Evolutionary conservation across 1,284 basidiomycete species (phyloP).

Genomic region (Ustilago lituana): DNA sequence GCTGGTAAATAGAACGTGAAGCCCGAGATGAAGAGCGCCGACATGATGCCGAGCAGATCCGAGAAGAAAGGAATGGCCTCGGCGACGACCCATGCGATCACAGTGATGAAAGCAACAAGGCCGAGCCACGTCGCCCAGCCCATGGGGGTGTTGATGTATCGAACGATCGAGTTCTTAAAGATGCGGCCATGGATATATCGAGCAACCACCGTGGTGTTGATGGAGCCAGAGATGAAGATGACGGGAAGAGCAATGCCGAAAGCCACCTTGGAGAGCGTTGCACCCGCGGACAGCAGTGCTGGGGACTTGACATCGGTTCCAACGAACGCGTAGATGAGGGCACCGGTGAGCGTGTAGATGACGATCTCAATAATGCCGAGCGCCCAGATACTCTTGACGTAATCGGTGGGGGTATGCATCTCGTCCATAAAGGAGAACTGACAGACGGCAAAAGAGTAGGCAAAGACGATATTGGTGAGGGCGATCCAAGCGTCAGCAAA

Average conservation of each 20-base stretch:
- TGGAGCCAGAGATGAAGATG: conserved; percentile 61
- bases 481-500: conserved; percentile 51
- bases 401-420: conserved; percentile 58
- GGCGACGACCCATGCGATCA: conserved; percentile 54
- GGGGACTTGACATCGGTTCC: conserved; percentile 52
- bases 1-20: conserved; percentile 57
- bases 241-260: conserved; percentile 59
- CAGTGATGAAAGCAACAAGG: conserved; percentile 39
- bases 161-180: conserved; percentile 53
- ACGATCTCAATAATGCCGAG: conserved; percentile 58
- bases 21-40: conserved; percentile 49
- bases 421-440: conserved; percentile 61
- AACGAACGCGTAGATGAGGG: conserved; percentile 57
- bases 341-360: conserved; percentile 61
- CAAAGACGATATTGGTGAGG: conserved; percentile 60
- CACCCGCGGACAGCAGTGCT: conserved; percentile 50
- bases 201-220: conserved; percentile 58
- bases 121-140: conserved; percentile 55
- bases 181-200: conserved; percentile 52
- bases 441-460: conserved; percentile 62
- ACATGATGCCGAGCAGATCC: conserved; percentile 49
- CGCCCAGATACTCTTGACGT: conserved; percentile 52
- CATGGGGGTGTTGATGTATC: conserved; percentile 54
- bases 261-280: conserved; percentile 54
- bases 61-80: conserved; percentile 56